Base-by-base conservation (phyloP, 73 alveolate species). In the Paramecium octaurelia region DNA sequence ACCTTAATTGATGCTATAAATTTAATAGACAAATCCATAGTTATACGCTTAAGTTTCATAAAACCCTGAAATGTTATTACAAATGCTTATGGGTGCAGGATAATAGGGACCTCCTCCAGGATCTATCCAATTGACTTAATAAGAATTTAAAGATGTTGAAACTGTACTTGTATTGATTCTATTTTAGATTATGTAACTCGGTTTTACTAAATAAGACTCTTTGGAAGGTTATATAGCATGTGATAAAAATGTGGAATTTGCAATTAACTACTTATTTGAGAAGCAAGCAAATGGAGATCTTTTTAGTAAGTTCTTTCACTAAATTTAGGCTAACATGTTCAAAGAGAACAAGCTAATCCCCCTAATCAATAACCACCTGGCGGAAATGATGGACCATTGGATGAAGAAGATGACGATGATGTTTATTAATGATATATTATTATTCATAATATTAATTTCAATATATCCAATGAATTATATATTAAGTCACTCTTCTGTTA, bases 171-270 rank as follows among this genome's bases (percentile, higher is more conserved):
- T 40, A 38, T 80, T 12, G 1, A 20, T 40, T 7, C 6, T 20
- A 44, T n/a, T 16, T 71, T 77, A 89, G 58, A 71, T 89, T 71
- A 89, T 71, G 70, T 34, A 83, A 6, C 21, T 71, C 40, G 94
- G 94, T 12, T 89, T 89, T 43, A 57, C 71, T 48, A 73, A 89
- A 71, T 59, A 68, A 36, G 94, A 89, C 21, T 77, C 94, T 14
- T 71, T 89, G 46, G 94, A 89, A 89, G 94, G 88, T 12, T 89
- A 89, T 71, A 34, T 89, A 59, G 75, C 94, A 12, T 89, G 94
- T 46, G 94, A 89, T 46, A 89, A 89, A 83, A 89, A 89, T 83
- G 88, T 70, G 40, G 94, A 89, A 36, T 31, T 54, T 57, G 94
- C 94, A 8, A n/a, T 89, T 11, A 89, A 89, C 40, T 89, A 89